A percentile compares a stretch with the other conserved stretches of the same genome.
phyloP scores from a whole-genome alignment of 306 rosid species.

The Fragaria iinumae region DNA sequence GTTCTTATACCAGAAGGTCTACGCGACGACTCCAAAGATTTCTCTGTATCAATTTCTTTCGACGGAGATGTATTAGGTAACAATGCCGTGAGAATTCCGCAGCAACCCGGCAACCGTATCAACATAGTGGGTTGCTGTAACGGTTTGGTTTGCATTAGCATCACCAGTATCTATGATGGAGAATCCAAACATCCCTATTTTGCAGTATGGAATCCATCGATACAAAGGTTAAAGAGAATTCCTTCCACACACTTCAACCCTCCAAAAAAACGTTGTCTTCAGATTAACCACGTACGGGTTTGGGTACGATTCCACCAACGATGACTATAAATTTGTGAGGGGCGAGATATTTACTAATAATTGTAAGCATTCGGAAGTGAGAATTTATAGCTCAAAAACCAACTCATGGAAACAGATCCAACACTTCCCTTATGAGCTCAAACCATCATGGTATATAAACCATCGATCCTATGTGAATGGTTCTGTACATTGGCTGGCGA shows the following conservation, averaged over 20 bases:
- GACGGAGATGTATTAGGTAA: background rate
- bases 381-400: background rate
- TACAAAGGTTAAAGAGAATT: background rate
- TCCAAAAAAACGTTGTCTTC: too few relatives aligned
- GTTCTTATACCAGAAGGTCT: background rate
- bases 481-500: background rate
- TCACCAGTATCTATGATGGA: too few relatives aligned
- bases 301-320: background rate
- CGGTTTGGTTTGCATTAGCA: background rate
- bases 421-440: background rate
- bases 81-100: background rate
- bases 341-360: background rate
- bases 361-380: background rate
- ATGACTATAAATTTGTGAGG: constrained; percentile 1
- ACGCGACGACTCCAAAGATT: background rate
- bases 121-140: background rate
- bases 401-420: background rate
- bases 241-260: background rate
- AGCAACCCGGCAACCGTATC: too few relatives aligned
- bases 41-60: background rate
- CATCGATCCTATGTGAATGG: background rate
- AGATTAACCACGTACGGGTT: background rate
- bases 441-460: fast-evolving
- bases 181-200: too few relatives aligned
- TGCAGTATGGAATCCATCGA: background rate